Evolutionary conservation across 192 early-diverging fungal genomes (phyloP).

Genomic region (Oehlia diaphana): DNA sequence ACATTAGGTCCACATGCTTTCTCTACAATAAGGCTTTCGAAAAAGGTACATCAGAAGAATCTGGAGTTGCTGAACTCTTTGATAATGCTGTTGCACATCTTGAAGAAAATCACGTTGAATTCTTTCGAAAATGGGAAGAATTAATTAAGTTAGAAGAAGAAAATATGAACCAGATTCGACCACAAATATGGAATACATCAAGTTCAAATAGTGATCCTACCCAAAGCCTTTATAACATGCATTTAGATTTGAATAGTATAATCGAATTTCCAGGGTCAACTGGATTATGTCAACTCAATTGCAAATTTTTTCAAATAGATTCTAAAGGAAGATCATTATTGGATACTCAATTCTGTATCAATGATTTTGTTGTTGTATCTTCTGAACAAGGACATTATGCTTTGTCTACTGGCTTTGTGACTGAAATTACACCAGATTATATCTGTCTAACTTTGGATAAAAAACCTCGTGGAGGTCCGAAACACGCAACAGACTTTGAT

Average conservation of each 20-base stretch:
- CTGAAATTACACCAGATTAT: conserved; percentile 45
- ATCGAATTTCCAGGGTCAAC: neutral
- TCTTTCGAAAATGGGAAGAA: conserved; percentile 78
- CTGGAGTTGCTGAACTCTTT: conserved; percentile 64
- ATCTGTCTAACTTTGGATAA: conserved; percentile 63
- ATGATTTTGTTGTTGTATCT: conserved; percentile 84
- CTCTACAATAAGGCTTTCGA: conserved; percentile 77
- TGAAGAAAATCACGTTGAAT: conserved; percentile 55
- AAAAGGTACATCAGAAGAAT: conserved; percentile 53
- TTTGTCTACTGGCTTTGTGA: conserved; percentile 75
- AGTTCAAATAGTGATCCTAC: conserved; percentile 53
- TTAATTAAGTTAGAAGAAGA: conserved; percentile 77
- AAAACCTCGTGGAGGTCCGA: conserved; percentile 65
- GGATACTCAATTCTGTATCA: conserved; percentile 55
- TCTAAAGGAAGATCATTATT: conserved; percentile 35
- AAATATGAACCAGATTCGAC: conserved; percentile 57
- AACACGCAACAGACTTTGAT: conserved; percentile 56
- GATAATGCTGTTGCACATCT: conserved; percentile 62
- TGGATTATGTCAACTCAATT: conserved; percentile 12
- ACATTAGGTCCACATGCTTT: conserved; percentile 62
- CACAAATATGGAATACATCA: conserved; percentile 69
- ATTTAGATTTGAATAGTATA: conserved; percentile 9
- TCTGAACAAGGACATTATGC: conserved; percentile 66
- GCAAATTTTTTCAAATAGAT: neutral
- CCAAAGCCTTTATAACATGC: conserved; percentile 20